These are phyloP conservation scores for Hypomontagnella monticulosa DNA, from an alignment of 495 filamentous ascomycete species.

Conservation along the genomic window DNA sequence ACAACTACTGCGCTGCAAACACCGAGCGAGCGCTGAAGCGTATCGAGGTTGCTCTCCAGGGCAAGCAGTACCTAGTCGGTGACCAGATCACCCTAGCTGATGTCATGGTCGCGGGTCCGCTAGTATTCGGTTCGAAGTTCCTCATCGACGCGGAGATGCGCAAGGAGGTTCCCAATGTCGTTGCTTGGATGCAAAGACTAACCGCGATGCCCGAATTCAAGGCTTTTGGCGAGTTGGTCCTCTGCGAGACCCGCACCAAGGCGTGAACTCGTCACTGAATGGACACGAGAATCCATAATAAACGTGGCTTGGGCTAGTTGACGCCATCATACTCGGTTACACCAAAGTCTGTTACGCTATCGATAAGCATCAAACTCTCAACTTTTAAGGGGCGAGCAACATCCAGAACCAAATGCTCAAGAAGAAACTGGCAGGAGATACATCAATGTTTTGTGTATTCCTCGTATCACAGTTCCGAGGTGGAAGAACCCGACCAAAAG, in stretches of 20 bases:
- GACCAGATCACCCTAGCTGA: conserved; percentile 65
- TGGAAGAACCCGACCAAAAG: too few species aligned
- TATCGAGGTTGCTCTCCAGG: conserved; percentile 56
- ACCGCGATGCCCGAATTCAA: conserved; percentile 57
- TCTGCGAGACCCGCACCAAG: conserved; percentile 53
- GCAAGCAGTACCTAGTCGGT: conserved; percentile 58
- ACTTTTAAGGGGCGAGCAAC: too few species aligned
- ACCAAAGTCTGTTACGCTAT: too few species aligned
- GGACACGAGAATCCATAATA: too few species aligned
- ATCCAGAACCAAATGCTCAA: too few species aligned
- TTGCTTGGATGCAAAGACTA: conserved; percentile 57
- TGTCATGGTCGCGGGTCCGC: conserved; percentile 54
- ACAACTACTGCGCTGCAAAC: conserved; percentile 40
- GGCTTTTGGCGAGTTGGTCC: conserved; percentile 56
- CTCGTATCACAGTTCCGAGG: too few species aligned
- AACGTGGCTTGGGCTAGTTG: too few species aligned
- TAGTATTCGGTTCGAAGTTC: conserved; percentile 54
- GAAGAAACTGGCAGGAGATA: too few species aligned
- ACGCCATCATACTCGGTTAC: too few species aligned
- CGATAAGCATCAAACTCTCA: too few species aligned
- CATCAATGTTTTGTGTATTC: too few species aligned
- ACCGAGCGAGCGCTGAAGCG: conserved; percentile 51
- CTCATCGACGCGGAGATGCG: conserved; percentile 63
- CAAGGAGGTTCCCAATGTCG: conserved; percentile 52
- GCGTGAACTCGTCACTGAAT: background rate